Base-by-base conservation (phyloP, 192 early-diverging fungal species). In the Thamnidium elegans region DNA sequence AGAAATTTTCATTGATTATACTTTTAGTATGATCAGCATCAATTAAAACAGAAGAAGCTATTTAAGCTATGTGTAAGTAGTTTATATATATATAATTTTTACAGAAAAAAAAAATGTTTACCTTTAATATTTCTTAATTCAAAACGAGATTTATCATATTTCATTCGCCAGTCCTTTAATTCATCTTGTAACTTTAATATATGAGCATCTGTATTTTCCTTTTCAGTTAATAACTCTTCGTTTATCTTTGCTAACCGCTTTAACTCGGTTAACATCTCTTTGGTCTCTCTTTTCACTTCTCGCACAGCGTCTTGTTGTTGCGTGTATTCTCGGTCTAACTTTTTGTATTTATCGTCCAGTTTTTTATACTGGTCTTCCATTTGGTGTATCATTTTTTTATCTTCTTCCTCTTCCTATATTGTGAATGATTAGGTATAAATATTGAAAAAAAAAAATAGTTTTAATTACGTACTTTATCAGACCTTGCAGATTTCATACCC, bases 231-330 rank as follows among this genome's bases (percentile, higher is more conserved):
- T 31, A 89, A 74, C 48, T 86, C 80, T 43, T 83, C 79, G 66
- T 92, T 91, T 51, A 80, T 77, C 42, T 76, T 68, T 48, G 85
- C 85, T 23, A 91, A 58, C 7, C 32, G 55, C 43, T 85, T 84
- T 50, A 88, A 82, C 39, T 93, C 90, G 50, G 87, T 86, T 56
- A 93, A 68, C 50, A 93, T 66, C 39, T 85, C 79, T 6, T 86
- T 78, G 5, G 88, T 87, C 52, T 93, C 90, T 32, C 84, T 73
- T 31, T 84, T 78, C 32, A 93, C 87, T 59, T 86, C 86, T 39
- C 81, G 81, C 3, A 87, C 84, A 59, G 86, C 87, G 84, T 90
- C 69, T 65, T 90, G 87, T 70, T 90, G 89, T 36, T 85, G 84
- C 47, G 76, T 73, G 66, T 86, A 84, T 55, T 90, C 89, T 44